Evolutionary conservation across 179 eudicot genomes (phyloP), one percentile per base, ranked within the genome.

Genomic region (Beta macrorhiza): DNA sequence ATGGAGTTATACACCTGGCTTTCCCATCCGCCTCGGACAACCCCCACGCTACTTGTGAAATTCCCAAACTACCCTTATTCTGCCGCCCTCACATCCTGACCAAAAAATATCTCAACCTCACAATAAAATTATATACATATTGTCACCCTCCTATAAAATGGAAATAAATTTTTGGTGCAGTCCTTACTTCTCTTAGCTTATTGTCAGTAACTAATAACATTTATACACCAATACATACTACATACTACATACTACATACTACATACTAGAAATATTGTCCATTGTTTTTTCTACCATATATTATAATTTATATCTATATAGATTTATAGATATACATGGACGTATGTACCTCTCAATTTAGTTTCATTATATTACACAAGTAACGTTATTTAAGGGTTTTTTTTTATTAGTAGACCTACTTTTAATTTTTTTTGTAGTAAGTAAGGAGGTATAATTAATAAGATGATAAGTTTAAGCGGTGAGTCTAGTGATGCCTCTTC

Each of bases 1-100:
- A 49, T 81, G 83, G 78, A 78, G 75, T 32, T 63, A 58, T 37
- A 75, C 74, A 22, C 83, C 70, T 68, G 78, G 80, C 77, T 71
- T 69, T 62, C 17, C 13, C 79, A 7, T 37, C 67, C 80, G 25
- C 52, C 69, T 64, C 61, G 32, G 4, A 37, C 62, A 25, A 7
- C 70, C 71, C 10, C 53, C 53, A 49, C 53, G 11, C 10, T 0
- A 5, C 53, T 49, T 6, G 9, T 49, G 53, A 49, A 49, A 5
- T 70, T 32, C 47, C 47, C 42, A 29, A 13, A 22, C 63, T 29
- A 37, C 37, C 47, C 65, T 37, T 22, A 53, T 45, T 64, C 74
- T 56, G 56, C 56, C 76, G 68, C 72, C 29, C 75, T 51, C 77
- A 7, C 62, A 63, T 3, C 47, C 59, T 42, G 29, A 53, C 20